Evolutionary conservation across 108 stramenopile species (phyloP).

Genomic region (Bacterosira constricta): DNA sequence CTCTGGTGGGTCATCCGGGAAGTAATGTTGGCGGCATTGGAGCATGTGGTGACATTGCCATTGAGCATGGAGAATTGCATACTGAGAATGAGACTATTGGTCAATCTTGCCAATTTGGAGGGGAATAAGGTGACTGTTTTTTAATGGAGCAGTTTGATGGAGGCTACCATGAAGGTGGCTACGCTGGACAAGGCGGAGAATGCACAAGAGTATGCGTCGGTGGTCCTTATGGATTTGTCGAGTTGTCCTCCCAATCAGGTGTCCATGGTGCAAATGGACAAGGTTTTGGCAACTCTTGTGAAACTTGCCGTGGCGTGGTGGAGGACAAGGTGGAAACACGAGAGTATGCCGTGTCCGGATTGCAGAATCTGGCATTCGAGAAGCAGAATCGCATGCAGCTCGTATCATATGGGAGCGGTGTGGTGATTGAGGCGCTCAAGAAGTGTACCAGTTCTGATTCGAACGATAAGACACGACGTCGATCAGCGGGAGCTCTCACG

Average conservation of each 20-base stretch:
- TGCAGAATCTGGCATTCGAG: constrained; percentile 85
- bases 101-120: constrained; percentile 80
- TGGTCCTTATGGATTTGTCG: constrained; percentile 84
- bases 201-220: constrained; percentile 73
- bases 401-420: constrained; percentile 65
- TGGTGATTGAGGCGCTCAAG: constrained; percentile 80
- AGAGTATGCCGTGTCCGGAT: constrained; percentile 81
- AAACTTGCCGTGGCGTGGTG: constrained; percentile 70
- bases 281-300: constrained; percentile 74
- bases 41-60: constrained; percentile 49
- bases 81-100: constrained; percentile 65
- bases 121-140: constrained; percentile 73
- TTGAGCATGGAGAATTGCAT: constrained; percentile 65
- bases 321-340: constrained; percentile 64
- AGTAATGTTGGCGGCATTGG: constrained; percentile 66
- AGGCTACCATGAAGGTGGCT: constrained; percentile 63
- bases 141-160: constrained; percentile 55
- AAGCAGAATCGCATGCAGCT: constrained; percentile 71
- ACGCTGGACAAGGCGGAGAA: constrained; percentile 64
- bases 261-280: constrained; percentile 74
- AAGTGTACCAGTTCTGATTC: constrained; percentile 55
- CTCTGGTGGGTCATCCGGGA: constrained; percentile 56
- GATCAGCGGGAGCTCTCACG: constrained; percentile 82
- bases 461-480: constrained; percentile 73
- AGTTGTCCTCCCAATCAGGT: constrained; percentile 71